Conservation (phyloP, 192 early-diverging fungal species). For the Backusella sp. region DNA sequence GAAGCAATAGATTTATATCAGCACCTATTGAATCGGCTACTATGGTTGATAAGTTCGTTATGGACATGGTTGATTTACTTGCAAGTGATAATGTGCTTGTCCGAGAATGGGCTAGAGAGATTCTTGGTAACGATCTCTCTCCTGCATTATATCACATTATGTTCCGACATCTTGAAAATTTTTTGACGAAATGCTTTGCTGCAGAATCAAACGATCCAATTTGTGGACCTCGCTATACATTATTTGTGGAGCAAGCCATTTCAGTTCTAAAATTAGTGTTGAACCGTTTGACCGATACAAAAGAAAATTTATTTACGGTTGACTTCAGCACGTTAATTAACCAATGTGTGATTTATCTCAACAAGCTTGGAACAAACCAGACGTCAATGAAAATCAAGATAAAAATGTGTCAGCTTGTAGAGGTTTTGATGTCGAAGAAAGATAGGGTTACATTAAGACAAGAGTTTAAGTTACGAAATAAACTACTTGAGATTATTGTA, state of each 20-base stretch:
- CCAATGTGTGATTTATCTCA: slow-evolving; percentile 51
- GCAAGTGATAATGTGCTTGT: slow-evolving; percentile 73
- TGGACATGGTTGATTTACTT: slow-evolving; percentile 70
- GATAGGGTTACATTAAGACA: slow-evolving; percentile 51
- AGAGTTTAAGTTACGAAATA: slow-evolving; percentile 56
- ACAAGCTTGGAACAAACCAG: slow-evolving; percentile 37
- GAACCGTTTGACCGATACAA: slow-evolving; percentile 42
- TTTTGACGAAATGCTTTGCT: slow-evolving; percentile 51
- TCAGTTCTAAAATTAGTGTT: slow-evolving; percentile 53
- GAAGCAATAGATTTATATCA: not conserved
- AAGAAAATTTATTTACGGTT: slow-evolving; percentile 34
- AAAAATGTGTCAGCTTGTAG: slow-evolving; percentile 55
- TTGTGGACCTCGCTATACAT: slow-evolving; percentile 44
- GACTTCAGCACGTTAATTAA: slow-evolving; percentile 54
- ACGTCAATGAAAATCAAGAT: slow-evolving; percentile 50
- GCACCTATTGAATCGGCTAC: slow-evolving; percentile 37
- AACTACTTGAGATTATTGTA: slow-evolving; percentile 46
- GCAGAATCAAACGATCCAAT: slow-evolving; percentile 43
- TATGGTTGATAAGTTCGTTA: slow-evolving; percentile 69
- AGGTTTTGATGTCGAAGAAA: slow-evolving; percentile 53
- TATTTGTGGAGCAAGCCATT: slow-evolving; percentile 57
- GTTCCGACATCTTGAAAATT: slow-evolving; percentile 53
- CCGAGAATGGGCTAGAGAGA: slow-evolving; percentile 74
- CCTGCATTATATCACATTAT: slow-evolving; percentile 62
- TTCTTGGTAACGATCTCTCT: slow-evolving; percentile 77